These are phyloP conservation scores for Aulographum hederae DNA, from an alignment of 2,329 filamentous ascomycete species.

Conservation along the genomic window DNA sequence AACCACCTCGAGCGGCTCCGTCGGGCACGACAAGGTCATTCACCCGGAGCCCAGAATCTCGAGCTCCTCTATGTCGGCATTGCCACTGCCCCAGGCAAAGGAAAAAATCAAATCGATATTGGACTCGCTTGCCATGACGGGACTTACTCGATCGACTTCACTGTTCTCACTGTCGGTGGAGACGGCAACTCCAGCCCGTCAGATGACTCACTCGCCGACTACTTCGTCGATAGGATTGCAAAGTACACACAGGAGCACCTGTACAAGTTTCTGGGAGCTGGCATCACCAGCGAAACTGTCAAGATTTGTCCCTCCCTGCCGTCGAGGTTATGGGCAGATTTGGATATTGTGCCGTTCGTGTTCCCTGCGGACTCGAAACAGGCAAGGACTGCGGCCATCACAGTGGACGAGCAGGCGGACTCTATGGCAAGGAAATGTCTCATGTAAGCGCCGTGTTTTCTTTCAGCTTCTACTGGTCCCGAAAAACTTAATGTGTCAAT, in stretches of 20 bases:
- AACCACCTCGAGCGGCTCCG: no score
- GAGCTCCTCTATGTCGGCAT: conserved; percentile 40
- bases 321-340: conserved; percentile 54
- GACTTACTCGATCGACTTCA: conserved; percentile 58
- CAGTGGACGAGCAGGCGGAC: conserved; percentile 67
- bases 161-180: conserved; percentile 41
- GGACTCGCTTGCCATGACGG: conserved; percentile 56
- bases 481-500: no score
- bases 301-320: conserved; percentile 45
- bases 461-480: background rate
- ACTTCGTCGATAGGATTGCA: conserved; percentile 37
- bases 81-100: conserved; percentile 30
- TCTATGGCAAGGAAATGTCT: conserved; percentile 66
- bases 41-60: no score
- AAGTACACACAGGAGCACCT: conserved; percentile 46
- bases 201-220: conserved; percentile 29
- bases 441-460: conserved; percentile 35
- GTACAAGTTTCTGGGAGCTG: conserved; percentile 58
- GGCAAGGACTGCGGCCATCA: conserved; percentile 24
- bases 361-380: conserved; percentile 18
- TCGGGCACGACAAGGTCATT: no score
- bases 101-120: conserved; percentile 36
- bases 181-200: no score
- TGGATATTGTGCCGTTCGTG: conserved; percentile 59
- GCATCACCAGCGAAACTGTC: conserved; percentile 43